Percentiles rank a stretch among this genome's conserved stretches.
phyloP scores from a whole-genome alignment of 2,329 filamentous ascomycete genomes.

The Blumeriella jaapii region DNA sequence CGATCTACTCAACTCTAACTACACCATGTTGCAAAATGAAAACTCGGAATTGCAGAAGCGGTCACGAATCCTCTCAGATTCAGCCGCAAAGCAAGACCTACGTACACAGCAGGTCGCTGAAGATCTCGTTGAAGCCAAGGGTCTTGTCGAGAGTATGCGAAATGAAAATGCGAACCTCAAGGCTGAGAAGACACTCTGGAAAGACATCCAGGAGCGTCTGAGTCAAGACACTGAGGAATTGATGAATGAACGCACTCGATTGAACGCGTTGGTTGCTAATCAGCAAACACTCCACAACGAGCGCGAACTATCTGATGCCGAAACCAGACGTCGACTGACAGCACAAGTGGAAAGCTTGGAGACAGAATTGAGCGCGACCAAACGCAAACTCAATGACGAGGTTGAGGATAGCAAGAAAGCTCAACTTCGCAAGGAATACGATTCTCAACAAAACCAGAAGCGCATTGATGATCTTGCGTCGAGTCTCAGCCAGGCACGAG shows the following conservation, averaged over 20 bases:
- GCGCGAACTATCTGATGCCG: slow-evolving; percentile 72
- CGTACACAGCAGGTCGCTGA: slow-evolving; percentile 85
- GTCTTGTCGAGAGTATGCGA: slow-evolving; percentile 72
- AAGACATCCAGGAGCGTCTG: slow-evolving; percentile 80
- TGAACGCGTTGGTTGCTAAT: slow-evolving; percentile 72
- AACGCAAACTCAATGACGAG: slow-evolving; percentile 75
- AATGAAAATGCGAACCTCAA: slow-evolving; percentile 89
- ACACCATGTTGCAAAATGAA: slow-evolving; percentile 69
- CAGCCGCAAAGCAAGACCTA: slow-evolving; percentile 79
- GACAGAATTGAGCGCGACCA: slow-evolving; percentile 62
- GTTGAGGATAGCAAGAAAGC: slow-evolving; percentile 75
- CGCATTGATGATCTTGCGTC: slow-evolving; percentile 84
- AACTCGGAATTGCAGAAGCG: slow-evolving; percentile 81
- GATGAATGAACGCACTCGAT: slow-evolving; percentile 69
- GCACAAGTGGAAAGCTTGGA: slow-evolving; percentile 68
- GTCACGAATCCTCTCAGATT: slow-evolving; percentile 64
- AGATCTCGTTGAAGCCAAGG: slow-evolving; percentile 78
- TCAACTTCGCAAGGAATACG: slow-evolving; percentile 76
- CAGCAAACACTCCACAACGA: slow-evolving; percentile 88
- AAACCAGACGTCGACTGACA: slow-evolving; percentile 71
- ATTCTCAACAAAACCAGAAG: slow-evolving; percentile 77
- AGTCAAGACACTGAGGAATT: slow-evolving; percentile 80
- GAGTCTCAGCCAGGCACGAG: slow-evolving; percentile 67
- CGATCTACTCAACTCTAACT: slow-evolving; percentile 83
- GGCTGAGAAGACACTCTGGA: slow-evolving; percentile 90